phyloP scores from a whole-genome alignment of 1,284 basidiomycete genomes.

The Rhodofomes roseus region DNA sequence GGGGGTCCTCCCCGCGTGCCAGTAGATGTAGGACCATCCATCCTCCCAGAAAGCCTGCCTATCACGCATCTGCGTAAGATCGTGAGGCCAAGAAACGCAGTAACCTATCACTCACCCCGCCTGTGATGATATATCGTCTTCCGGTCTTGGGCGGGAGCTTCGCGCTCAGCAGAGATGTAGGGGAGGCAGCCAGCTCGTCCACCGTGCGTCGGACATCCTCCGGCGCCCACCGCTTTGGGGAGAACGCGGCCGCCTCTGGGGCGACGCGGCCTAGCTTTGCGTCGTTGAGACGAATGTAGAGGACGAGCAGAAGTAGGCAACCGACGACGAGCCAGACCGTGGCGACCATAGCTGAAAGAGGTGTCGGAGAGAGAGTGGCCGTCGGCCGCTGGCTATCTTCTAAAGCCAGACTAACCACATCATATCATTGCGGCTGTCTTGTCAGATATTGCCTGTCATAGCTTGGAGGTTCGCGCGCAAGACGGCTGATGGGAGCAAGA shows the following conservation, averaged over 20 bases:
- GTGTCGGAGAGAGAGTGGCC: neutral
- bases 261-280: slow-evolving; percentile 43
- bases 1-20: slow-evolving; percentile 64
- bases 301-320: slow-evolving; percentile 19
- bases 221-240: slow-evolving; percentile 43
- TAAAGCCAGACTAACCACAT: neutral
- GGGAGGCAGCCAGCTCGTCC: slow-evolving; percentile 29
- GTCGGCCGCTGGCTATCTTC: neutral
- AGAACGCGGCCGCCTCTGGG: slow-evolving; percentile 37
- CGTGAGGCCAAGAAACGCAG: neutral
- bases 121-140: slow-evolving; percentile 52
- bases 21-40: slow-evolving; percentile 71
- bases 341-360: neutral
- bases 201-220: slow-evolving; percentile 36
- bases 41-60: slow-evolving; percentile 72
- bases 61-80: neutral
- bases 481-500: too few species aligned
- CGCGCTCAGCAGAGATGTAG: slow-evolving; percentile 29
- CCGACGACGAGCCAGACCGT: slow-evolving; percentile 9
- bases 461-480: too few species aligned
- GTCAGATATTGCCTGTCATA: too few species aligned
- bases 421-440: too few species aligned
- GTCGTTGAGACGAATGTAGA: slow-evolving; percentile 55
- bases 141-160: slow-evolving; percentile 51
- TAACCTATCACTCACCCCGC: slow-evolving; percentile 38